phyloP scores from a whole-genome alignment of 169 alveolate species.

The Plasmodium cynomolgi region DNA sequence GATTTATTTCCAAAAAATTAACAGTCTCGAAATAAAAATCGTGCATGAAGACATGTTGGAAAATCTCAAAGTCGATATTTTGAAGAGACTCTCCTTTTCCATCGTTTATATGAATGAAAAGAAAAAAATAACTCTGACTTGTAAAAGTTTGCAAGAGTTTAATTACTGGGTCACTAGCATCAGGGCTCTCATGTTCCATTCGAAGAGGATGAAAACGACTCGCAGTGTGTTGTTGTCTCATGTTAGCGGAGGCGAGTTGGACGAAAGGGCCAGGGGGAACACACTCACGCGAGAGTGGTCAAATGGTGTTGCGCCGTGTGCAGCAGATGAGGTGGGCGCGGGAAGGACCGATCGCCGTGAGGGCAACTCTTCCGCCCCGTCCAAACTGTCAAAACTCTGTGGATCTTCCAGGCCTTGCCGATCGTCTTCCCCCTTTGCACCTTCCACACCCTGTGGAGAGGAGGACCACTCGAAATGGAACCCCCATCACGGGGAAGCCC shows the following conservation, averaged over 20 bases:
- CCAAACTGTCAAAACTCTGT: no score
- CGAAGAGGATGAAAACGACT: constrained; percentile 19
- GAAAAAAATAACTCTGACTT: constrained; percentile 49
- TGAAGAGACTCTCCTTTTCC: constrained; percentile 42
- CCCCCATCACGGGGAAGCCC: not conserved
- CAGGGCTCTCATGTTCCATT: constrained; percentile 39
- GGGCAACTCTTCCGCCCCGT: no score
- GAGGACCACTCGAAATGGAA: not conserved
- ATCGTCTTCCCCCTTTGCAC: no score
- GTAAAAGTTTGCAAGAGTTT: constrained; percentile 43
- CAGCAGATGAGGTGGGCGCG: not conserved
- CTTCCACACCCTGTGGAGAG: not conserved
- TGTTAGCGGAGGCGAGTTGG: not conserved
- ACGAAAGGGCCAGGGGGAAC: not conserved
- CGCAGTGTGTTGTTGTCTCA: constrained; percentile 18
- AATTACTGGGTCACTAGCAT: constrained; percentile 43
- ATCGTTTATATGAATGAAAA: constrained; percentile 42
- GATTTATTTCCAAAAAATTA: constrained; percentile 14
- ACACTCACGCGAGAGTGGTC: not conserved
- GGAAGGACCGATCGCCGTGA: not conserved
- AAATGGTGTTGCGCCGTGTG: not conserved
- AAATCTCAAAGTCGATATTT: constrained; percentile 4
- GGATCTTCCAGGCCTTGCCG: not conserved
- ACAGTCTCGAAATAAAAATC: constrained; percentile 34
- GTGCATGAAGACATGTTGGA: constrained; percentile 15